Base-by-base conservation (phyloP, 345 rosid genomes). In the Citrus mangshanensis region DNA sequence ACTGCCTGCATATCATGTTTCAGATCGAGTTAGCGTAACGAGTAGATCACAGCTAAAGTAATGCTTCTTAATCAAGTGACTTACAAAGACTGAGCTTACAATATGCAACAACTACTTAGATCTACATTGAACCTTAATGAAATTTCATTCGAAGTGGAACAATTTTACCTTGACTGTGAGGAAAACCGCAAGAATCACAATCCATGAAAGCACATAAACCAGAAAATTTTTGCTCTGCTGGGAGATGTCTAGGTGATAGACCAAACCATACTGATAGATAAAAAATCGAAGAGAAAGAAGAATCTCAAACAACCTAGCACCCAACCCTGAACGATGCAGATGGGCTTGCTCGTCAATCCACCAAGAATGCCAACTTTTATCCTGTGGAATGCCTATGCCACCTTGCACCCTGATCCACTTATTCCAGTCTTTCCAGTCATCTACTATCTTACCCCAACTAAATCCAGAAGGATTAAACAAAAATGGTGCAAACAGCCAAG, bases 331-430 rank as follows among this genome's bases (percentile, higher is more conserved):
- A 68, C 83, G 91, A 71, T 83, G 89, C 59, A 95, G 90, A 84
- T 92, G 99, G 35, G 89, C 88, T 85, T 95, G 99, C 80, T 93
- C 98, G 25, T 93, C 97, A 35, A 81, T 84, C 99, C 99, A 95
- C 99, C 99, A 95, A 22, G 99, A 93, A 76, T 95, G 90, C 99
- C 99, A 95, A 85, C 99, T 95, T 85, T 92, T 95, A 69, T 95
- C 97, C 66, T 92, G 93, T 72, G 90, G 96, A 81, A 93, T 93
- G 67, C 99, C 99, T 35, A 95, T 93, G 14, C 99, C 99, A 32
- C 98, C 99, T 89, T 91, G 95, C 82, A 86, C 91, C 83, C 89
- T 91, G 78, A 93, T 95, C 99, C 99, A 95, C 90, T 90, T 93
- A 82, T 93, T 95, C 99, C 98, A 95, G 42, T 93, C 97, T 82